phyloP scores from a whole-genome alignment of 371 early-diverging fungal species.

The Mortierella sp. region DNA sequence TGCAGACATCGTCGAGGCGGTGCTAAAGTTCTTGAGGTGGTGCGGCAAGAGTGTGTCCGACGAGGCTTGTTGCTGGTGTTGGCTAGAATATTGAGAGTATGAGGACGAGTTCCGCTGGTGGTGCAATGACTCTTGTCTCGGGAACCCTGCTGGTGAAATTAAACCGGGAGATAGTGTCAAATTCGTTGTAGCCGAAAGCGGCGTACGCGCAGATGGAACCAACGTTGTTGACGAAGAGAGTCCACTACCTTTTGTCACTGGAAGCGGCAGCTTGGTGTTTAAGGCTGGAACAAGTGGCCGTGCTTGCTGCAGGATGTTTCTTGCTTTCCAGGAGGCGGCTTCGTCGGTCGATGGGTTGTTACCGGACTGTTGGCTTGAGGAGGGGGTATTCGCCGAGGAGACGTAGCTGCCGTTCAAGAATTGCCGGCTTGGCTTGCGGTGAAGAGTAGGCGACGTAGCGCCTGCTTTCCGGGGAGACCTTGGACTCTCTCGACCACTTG shows the following conservation, averaged over 20 bases:
- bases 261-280: conserved; percentile 26
- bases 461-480: conserved; percentile 1
- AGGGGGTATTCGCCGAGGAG: not conserved
- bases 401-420: not conserved
- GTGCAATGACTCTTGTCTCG: conserved; percentile 7
- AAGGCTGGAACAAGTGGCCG: conserved; percentile 21
- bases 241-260: conserved; percentile 19
- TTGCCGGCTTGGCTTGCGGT: conserved; percentile 16
- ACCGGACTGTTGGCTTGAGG: not conserved
- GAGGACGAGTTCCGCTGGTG: conserved; percentile 33
- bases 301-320: conserved; percentile 20
- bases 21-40: conserved; percentile 51
- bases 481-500: conserved; percentile 17
- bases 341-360: conserved; percentile 19
- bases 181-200: conserved; percentile 13
- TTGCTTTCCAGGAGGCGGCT: conserved; percentile 22
- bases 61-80: conserved; percentile 38
- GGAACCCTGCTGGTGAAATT: conserved; percentile 4
- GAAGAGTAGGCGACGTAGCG: conserved; percentile 9
- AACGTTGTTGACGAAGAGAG: conserved; percentile 27
- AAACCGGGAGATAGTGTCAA: conserved; percentile 27
- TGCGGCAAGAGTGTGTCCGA: conserved; percentile 38
- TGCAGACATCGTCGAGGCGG: conserved; percentile 40
- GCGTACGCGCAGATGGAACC: conserved; percentile 26
- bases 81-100: conserved; percentile 8